Percentiles rank a stretch among this genome's conserved stretches.
Conservation (phyloP, 768 basidiomycete species). For the Panaeolus cyanescens region DNA sequence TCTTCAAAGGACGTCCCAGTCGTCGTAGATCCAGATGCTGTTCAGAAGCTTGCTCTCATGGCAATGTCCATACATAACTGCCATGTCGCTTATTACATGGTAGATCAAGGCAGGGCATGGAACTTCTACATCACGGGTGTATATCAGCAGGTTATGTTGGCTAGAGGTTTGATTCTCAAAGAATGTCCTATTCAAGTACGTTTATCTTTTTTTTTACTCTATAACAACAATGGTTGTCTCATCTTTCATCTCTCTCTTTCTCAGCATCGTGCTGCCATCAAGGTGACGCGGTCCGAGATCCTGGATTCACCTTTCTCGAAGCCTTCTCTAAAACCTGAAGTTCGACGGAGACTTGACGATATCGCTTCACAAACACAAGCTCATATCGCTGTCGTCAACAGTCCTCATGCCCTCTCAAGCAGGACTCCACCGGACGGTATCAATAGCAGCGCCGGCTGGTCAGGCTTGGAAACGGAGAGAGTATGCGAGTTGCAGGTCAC, state of each 20-base stretch:
- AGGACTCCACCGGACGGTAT: slow-evolving; percentile 79
- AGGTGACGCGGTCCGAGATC: slow-evolving; percentile 90
- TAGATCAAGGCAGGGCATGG: slow-evolving; percentile 75
- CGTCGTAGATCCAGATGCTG: slow-evolving; percentile 65
- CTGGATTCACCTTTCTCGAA: slow-evolving; percentile 82
- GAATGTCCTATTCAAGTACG: slow-evolving; percentile 85
- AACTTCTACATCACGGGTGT: slow-evolving; percentile 90
- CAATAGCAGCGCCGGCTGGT: slow-evolving; percentile 77
- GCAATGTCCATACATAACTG: slow-evolving; percentile 83
- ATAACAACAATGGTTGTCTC: slow-evolving; percentile 17
- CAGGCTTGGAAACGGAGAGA: slow-evolving; percentile 91
- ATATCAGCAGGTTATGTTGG: slow-evolving; percentile 91
- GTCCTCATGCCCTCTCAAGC: slow-evolving; percentile 71
- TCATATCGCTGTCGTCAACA: slow-evolving; percentile 92
- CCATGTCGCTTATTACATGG: slow-evolving; percentile 76
- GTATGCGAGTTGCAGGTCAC: slow-evolving; percentile 93
- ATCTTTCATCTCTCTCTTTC: slow-evolving; percentile 11
- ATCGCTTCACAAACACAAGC: slow-evolving; percentile 92
- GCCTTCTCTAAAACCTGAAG: slow-evolving; percentile 79
- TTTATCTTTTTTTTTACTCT: slow-evolving; percentile 15
- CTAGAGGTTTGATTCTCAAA: slow-evolving; percentile 86
- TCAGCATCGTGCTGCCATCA: slow-evolving; percentile 85
- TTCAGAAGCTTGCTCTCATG: slow-evolving; percentile 77
- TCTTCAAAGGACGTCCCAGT: slow-evolving; percentile 38
- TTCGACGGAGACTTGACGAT: slow-evolving; percentile 86